Evolutionary conservation across 192 early-diverging fungal species (phyloP).

Genomic region (Diversispora epigaea): DNA sequence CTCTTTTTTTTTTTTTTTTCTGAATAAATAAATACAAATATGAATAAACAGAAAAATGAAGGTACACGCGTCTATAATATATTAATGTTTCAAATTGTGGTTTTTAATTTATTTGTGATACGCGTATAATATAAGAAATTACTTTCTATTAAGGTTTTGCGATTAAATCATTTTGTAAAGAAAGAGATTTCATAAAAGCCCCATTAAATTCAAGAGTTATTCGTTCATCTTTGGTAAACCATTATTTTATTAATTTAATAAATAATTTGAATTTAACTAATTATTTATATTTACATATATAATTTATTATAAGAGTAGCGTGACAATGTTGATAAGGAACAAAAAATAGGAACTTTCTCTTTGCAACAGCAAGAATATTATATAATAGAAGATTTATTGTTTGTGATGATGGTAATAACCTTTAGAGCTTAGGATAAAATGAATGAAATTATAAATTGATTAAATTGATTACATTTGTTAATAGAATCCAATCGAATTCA

Average conservation of each 20-base stretch:
- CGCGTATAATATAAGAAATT: background rate
- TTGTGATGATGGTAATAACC: conserved; percentile 70
- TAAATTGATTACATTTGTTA: too few relatives aligned
- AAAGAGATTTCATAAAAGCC: background rate
- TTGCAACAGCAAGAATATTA: conserved; percentile 71
- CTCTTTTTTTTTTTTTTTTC: too few relatives aligned
- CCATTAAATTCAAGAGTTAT: conserved; percentile 8
- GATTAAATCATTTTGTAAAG: background rate
- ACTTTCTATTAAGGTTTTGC: background rate
- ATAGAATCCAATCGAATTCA: too few relatives aligned
- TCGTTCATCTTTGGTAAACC: background rate
- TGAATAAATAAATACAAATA: too few relatives aligned
- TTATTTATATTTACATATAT: background rate
- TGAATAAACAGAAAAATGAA: too few relatives aligned
- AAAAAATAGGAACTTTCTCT: conserved; percentile 44
- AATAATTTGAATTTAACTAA: background rate
- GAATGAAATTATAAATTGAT: background rate
- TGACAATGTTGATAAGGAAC: conserved; percentile 4
- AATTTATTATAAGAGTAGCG: conserved; percentile 9
- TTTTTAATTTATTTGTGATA: background rate
- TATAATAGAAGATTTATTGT: conserved; percentile 88
- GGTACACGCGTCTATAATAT: background rate
- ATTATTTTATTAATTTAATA: background rate
- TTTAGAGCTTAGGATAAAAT: background rate
- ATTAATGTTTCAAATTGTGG: background rate